phyloP scores from a whole-genome alignment of 2,329 filamentous ascomycete species.

The Onygenales sp. region DNA sequence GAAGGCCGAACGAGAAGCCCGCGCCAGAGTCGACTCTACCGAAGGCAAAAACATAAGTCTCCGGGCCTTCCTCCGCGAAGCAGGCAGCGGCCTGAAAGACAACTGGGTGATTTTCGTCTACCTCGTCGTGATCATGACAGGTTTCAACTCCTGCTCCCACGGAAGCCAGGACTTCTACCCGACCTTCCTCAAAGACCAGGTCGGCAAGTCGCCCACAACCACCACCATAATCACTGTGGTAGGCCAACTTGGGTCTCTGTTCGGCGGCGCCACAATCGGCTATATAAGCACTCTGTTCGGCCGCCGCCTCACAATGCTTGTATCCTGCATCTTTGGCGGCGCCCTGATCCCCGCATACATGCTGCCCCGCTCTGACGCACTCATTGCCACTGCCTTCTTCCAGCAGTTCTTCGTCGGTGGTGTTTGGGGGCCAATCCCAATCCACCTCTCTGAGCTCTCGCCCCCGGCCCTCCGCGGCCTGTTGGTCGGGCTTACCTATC shows the following conservation, averaged over 20 bases:
- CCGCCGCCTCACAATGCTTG: conserved; percentile 58
- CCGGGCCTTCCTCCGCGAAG: conserved; percentile 6
- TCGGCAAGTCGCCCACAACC: conserved; percentile 44
- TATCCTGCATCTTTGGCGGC: conserved; percentile 56
- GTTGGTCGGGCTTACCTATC: conserved; percentile 54
- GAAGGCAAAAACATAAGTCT: neutral
- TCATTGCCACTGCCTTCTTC: conserved; percentile 78
- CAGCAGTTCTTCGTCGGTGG: conserved; percentile 72
- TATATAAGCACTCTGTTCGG: conserved; percentile 62
- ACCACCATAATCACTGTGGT: conserved; percentile 64
- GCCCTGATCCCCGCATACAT: conserved; percentile 78
- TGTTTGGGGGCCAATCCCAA: conserved; percentile 66
- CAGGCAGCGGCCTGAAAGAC: neutral
- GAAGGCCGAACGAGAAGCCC: conserved; percentile 22
- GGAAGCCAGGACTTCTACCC: conserved; percentile 60
- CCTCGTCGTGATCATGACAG: conserved; percentile 76
- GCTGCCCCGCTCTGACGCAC: conserved; percentile 50
- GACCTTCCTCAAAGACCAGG: conserved; percentile 51
- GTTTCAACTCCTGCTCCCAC: conserved; percentile 70
- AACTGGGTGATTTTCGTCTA: conserved; percentile 54
- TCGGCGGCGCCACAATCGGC: conserved; percentile 57
- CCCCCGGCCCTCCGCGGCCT: conserved; percentile 53
- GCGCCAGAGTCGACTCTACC: neutral
- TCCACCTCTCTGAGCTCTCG: conserved; percentile 56
- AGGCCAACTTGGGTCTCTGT: conserved; percentile 61